Base-by-base conservation (phyloP, 495 filamentous ascomycete genomes). In the Xylaria venustula region DNA sequence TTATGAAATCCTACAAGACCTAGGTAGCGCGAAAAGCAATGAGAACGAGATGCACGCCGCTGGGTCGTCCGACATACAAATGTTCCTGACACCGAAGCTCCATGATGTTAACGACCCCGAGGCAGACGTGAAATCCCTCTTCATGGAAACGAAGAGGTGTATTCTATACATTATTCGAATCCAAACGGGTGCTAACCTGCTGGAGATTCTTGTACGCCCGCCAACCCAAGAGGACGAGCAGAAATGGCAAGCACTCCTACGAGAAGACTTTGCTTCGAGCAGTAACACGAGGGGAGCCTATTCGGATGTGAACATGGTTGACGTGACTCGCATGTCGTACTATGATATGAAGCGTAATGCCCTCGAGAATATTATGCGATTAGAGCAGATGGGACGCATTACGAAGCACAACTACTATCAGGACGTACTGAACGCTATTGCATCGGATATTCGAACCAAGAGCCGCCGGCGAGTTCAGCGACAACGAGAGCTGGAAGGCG, bases 91-190 rank as follows among this genome's bases (percentile, higher is more conserved):
- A 52, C 91, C 93, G 14, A 96, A 93, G 72, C 83, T 96, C 52
- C 91, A 95, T 69, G 90, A 96, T 62, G 76, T 90, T 60, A 91
- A 96, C 77, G 94, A 98, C 69, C 93, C 95, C 9, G 92, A 97
- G 65, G 92, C 90, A 3, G 90, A 94, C 47, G 77, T 94, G 44
- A 97, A 97, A 71, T 84, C 92, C 3, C 77, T 99, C 9, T 95
- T 97, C 69, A 97, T 96, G 86, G 94, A 98, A 75, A 97, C 95
- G 2, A 99, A 99, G 73, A 85, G 94, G 60, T 96, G 94, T 72
- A 88, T 99, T 57, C 81, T 99, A 56, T 99, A 98, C 74, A 96
- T 99, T 71, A 98, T 99, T 67, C 87, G 94, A 45, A 89, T 99
- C 17, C 94, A 99, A 73, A 88, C 89, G 3, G 94, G 94, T n/a